Evolutionary conservation across 192 early-diverging fungal species (phyloP).

Genomic region (Coemansia sp.): DNA sequence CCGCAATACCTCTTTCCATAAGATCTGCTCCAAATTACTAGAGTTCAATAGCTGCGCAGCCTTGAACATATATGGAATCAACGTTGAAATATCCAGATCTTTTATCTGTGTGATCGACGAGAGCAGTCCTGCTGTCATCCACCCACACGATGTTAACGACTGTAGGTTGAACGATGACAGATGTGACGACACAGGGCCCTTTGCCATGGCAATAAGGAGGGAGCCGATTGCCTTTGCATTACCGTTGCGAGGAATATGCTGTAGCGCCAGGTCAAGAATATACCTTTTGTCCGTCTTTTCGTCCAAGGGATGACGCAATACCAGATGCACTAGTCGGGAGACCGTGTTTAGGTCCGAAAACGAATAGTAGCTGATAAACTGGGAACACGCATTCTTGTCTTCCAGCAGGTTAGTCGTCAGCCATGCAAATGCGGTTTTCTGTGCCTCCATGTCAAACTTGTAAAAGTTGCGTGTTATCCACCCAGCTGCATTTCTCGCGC

Average conservation of each 20-base stretch:
- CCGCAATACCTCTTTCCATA: conserved; percentile 43
- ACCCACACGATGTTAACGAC: conserved; percentile 15
- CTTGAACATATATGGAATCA: conserved; percentile 29
- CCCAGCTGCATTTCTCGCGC: background rate
- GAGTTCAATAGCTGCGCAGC: conserved; percentile 20
- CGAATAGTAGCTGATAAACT: conserved; percentile 13
- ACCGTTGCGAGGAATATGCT: conserved; percentile 2
- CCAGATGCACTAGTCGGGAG: conserved; percentile 21
- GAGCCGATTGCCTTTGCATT: conserved; percentile 24
- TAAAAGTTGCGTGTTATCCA: conserved; percentile 23
- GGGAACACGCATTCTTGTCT: background rate
- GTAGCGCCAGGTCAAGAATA: conserved; percentile 19
- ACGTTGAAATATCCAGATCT: background rate
- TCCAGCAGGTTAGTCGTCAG: conserved; percentile 5
- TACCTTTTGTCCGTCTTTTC: conserved; percentile 14
- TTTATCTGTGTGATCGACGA: background rate
- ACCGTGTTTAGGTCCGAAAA: conserved; percentile 11
- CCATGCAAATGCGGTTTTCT: conserved; percentile 21
- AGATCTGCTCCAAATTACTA: conserved; percentile 12
- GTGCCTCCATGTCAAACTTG: conserved; percentile 13
- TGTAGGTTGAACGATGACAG: conserved; percentile 25
- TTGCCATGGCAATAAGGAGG: conserved; percentile 18
- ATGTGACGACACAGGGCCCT: conserved; percentile 22
- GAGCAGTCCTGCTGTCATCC: conserved; percentile 11
- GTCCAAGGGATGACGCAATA: conserved; percentile 27